Evolutionary conservation across 129 eudicot genomes (phyloP).

Genomic region (Tagetes erecta): DNA sequence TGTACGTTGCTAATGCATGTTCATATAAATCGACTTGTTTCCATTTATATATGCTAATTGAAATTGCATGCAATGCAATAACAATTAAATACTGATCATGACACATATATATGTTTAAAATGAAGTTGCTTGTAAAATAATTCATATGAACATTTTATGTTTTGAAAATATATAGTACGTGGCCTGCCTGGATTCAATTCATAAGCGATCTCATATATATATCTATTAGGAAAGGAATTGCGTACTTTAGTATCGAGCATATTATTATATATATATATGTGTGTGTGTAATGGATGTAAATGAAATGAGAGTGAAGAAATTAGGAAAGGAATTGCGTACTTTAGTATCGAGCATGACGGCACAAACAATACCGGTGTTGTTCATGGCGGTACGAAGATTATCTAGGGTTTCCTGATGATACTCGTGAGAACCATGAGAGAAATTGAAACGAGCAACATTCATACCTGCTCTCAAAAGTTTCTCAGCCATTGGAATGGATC

Average conservation of each 20-base stretch:
- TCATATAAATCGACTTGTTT: too few relatives aligned
- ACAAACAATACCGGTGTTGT: conserved; percentile 36
- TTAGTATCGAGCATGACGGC: conserved; percentile 47
- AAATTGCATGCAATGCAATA: too few relatives aligned
- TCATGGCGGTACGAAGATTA: conserved; percentile 39
- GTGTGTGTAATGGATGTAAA: not conserved
- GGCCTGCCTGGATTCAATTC: too few relatives aligned
- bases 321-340: conserved; percentile 21
- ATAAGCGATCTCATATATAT: too few relatives aligned
- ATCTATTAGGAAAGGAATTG: not conserved
- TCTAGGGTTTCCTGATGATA: conserved; percentile 49
- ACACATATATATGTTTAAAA: too few relatives aligned
- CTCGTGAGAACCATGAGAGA: conserved; percentile 44
- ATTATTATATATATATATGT: too few relatives aligned
- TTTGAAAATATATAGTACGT: not conserved
- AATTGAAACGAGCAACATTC: conserved; percentile 49
- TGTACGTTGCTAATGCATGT: too few relatives aligned
- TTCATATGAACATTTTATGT: not conserved
- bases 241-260: conserved; percentile 48
- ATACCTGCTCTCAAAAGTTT: conserved; percentile 36
- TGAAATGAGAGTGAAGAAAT: not conserved
- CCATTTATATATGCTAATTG: too few relatives aligned
- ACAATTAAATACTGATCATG: too few relatives aligned
- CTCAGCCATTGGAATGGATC: conserved; percentile 40
- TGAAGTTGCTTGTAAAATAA: not conserved